These are phyloP conservation scores for Maudiozyma serrabonitensis DNA, from an alignment of 805 yeast genomes.

Conservation along the genomic window DNA sequence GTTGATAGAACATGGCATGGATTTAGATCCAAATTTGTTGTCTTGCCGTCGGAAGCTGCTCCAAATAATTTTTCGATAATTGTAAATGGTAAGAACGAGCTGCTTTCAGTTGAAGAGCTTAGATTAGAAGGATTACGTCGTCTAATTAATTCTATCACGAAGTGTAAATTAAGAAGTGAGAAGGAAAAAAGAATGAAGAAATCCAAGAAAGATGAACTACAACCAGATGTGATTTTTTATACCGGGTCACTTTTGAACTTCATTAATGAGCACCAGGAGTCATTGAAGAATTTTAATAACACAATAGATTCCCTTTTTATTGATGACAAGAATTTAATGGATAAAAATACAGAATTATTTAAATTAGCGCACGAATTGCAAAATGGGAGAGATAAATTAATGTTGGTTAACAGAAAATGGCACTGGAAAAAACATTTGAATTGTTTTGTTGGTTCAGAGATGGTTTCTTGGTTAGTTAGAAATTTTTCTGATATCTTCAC, in stretches of 20 bases:
- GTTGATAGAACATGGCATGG: constrained; percentile 41
- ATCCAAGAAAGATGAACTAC: constrained; percentile 37
- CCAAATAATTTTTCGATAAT: constrained; percentile 34
- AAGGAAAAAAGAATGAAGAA: constrained; percentile 31
- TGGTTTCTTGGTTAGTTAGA: constrained; percentile 77
- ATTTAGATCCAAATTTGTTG: constrained; percentile 71
- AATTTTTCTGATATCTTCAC: constrained; percentile 70
- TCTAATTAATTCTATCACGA: constrained; percentile 51
- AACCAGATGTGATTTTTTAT: constrained; percentile 74
- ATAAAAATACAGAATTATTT: constrained; percentile 39
- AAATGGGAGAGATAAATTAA: constrained; percentile 47
- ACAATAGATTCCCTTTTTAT: constrained; percentile 30
- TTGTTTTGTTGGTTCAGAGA: constrained; percentile 77
- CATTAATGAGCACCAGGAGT: constrained; percentile 42
- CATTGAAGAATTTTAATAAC: constrained; percentile 26
- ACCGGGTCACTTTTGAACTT: constrained; percentile 75
- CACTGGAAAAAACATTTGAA: constrained; percentile 71
- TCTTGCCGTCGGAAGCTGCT: constrained; percentile 70
- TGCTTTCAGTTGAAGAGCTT: constrained; percentile 72
- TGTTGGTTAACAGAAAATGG: constrained; percentile 77
- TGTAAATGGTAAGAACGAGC: constrained; percentile 44
- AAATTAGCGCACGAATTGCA: constrained; percentile 60
- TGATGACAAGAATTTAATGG: constrained; percentile 29
- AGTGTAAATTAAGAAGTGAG: constrained; percentile 40
- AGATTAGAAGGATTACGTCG: constrained; percentile 82